These are phyloP conservation scores for Musa schizocarpa DNA, from an alignment of 176 grass and related monocot species.

Conservation along the genomic window DNA sequence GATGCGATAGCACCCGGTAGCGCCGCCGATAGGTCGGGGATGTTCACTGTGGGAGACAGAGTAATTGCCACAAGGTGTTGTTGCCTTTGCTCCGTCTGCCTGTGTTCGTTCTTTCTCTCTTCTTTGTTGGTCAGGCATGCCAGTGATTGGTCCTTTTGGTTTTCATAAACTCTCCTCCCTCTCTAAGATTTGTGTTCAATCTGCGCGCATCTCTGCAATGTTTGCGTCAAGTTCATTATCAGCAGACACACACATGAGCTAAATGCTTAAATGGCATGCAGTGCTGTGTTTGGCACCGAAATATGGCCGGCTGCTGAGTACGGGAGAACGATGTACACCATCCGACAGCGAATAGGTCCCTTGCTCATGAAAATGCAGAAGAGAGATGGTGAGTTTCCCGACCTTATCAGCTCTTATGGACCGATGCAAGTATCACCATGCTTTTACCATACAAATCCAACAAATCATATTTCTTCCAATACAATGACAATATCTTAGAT, in stretches of 20 bases:
- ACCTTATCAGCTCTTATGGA: neutral
- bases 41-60: slow-evolving; percentile 83
- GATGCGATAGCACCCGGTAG: slow-evolving; percentile 66
- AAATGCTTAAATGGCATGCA: slow-evolving; percentile 13
- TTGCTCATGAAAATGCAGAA: slow-evolving; percentile 81
- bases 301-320: slow-evolving; percentile 89
- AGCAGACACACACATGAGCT: neutral
- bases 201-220: no score
- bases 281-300: slow-evolving; percentile 78
- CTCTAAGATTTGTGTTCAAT: no score
- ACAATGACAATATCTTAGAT: no score
- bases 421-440: neutral
- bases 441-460: no score
- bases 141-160: no score
- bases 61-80: slow-evolving; percentile 74
- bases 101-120: neutral
- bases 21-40: slow-evolving; percentile 52
- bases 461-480: no score
- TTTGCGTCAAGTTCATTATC: no score
- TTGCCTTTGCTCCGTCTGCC: neutral
- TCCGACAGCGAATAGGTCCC: slow-evolving; percentile 82
- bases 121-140: neutral
- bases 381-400: slow-evolving; percentile 41
- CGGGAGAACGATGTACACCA: slow-evolving; percentile 90
- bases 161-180: no score